Conservation (phyloP, 257 asterid genomes). For the Jaltomata sinuosa region DNA sequence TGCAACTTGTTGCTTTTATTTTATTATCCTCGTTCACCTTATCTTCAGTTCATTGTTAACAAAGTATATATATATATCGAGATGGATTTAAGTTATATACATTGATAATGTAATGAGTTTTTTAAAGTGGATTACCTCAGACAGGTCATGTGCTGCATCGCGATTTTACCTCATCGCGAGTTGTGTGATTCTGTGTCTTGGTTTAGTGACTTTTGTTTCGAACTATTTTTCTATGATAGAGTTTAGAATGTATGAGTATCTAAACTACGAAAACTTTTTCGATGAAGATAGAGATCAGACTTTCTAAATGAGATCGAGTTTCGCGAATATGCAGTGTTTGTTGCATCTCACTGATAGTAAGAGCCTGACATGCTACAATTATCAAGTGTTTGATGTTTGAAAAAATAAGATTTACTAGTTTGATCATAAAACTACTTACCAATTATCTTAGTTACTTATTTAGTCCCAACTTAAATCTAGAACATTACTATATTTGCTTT, state of each 20-base stretch:
- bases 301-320: background rate
- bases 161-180: background rate
- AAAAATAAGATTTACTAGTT: background rate
- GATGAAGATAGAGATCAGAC: background rate
- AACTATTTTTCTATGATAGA: background rate
- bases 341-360: too few species aligned
- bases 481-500: background rate
- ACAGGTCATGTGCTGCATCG: background rate
- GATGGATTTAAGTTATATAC: background rate
- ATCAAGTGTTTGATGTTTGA: background rate
- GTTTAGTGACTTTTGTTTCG: background rate
- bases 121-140: background rate
- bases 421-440: background rate
- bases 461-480: background rate
- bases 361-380: background rate
- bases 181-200: background rate
- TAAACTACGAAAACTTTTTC: background rate
- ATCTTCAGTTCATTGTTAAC: background rate
- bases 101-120: background rate
- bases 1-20: background rate
- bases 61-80: background rate
- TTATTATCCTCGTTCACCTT: background rate
- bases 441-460: background rate
- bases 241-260: background rate
- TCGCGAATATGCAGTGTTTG: background rate